phyloP scores from a whole-genome alignment of 129 eudicot genomes.

The Artemisia annua region DNA sequence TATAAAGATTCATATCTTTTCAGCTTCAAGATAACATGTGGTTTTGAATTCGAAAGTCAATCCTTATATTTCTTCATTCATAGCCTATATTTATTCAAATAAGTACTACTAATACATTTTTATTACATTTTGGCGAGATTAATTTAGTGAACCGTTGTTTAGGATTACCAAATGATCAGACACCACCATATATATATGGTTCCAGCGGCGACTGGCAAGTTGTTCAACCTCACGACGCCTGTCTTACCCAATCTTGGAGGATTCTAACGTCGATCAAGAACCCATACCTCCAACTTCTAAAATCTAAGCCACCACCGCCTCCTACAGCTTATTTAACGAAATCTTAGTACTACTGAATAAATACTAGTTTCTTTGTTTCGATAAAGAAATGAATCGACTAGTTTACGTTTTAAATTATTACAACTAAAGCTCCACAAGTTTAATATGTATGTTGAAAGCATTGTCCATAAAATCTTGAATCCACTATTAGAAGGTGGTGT shows the following conservation, averaged over 20 bases:
- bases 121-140: constrained; percentile 13
- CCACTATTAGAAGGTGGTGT: no score
- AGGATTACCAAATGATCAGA: constrained; percentile 37
- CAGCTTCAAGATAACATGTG: background rate
- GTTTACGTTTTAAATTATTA: no score
- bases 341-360: constrained; percentile 5
- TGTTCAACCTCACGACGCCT: constrained; percentile 34
- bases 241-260: constrained; percentile 59
- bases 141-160: constrained; percentile 78
- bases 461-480: no score
- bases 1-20: background rate
- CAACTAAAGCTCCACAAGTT: background rate
- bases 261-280: constrained; percentile 48
- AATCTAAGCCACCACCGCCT: constrained; percentile 41
- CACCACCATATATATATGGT: constrained; percentile 56
- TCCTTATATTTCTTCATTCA: background rate
- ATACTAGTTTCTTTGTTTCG: constrained; percentile 8
- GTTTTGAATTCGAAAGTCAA: constrained; percentile 9
- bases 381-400: no score
- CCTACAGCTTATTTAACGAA: constrained; percentile 9
- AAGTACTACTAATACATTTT: no score
- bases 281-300: constrained; percentile 69
- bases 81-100: background rate
- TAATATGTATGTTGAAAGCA: no score
- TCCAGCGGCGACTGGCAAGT: constrained; percentile 42